Conservation (phyloP, 352 stramenopile species). For the Albugo laibachii region DNA sequence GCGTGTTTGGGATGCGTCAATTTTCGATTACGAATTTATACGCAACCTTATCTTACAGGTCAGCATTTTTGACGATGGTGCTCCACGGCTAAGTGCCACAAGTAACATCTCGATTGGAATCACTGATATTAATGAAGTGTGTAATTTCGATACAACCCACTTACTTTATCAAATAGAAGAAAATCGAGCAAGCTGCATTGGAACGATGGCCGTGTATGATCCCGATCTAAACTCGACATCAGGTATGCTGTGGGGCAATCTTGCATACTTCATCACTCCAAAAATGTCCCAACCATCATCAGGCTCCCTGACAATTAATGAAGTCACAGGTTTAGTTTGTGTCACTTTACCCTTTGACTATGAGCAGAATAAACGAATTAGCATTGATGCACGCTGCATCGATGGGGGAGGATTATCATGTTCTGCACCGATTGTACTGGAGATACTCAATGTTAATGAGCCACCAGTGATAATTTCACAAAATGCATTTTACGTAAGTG, state of each 20-base stretch:
- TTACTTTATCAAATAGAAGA: conserved; percentile 1
- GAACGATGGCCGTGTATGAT: conserved; percentile 5
- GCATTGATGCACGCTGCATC: conserved; percentile 3
- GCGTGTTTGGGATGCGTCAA: conserved; percentile 1
- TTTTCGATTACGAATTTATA: conserved; percentile 10
- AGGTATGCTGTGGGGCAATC: conserved; percentile 1
- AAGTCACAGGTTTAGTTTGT: conserved; percentile 5
- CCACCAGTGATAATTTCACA: conserved; percentile 12
- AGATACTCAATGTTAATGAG: conserved; percentile 19
- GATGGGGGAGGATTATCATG: conserved; percentile 10
- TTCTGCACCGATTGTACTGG: conserved; percentile 1
- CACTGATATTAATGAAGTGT: conserved; percentile 10
- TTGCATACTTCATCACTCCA: conserved; percentile 5
- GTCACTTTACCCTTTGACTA: conserved; percentile 7
- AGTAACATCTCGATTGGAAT: conserved; percentile 3
- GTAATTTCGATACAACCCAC: conserved; percentile 1
- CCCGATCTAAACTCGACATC: conserved; percentile 4
- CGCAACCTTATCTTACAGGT: conserved; percentile 3
- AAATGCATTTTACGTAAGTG: conserved; percentile 18
- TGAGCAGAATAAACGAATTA: conserved; percentile 3
- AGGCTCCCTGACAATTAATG: conserved; percentile 4
- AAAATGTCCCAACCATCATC: background rate
- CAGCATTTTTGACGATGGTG: conserved; percentile 9
- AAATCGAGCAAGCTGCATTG: conserved; percentile 7
- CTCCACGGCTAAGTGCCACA: background rate